These are phyloP conservation scores for Alternaria gaisen DNA, from an alignment of 2,329 filamentous ascomycete genomes.

Conservation along the genomic window DNA sequence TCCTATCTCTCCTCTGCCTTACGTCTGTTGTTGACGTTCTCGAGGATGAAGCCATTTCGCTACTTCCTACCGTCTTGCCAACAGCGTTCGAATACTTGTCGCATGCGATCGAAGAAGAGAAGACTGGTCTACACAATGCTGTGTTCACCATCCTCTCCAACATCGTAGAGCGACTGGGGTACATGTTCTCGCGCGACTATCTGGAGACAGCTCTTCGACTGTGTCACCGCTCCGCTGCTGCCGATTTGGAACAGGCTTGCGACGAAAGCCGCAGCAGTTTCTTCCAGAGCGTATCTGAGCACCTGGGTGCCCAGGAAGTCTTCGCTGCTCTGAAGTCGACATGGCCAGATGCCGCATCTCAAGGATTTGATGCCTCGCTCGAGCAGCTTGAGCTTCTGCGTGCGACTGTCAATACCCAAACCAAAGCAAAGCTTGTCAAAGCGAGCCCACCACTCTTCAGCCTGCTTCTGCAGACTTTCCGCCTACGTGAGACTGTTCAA, in stretches of 20 bases:
- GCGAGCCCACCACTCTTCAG: constrained; percentile 74
- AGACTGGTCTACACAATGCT: constrained; percentile 77
- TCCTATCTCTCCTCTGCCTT: constrained; percentile 88
- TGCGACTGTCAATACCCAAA: constrained; percentile 76
- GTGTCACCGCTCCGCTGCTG: constrained; percentile 75
- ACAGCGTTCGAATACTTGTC: constrained; percentile 76
- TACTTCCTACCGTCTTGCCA: constrained; percentile 79
- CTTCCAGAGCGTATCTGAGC: constrained; percentile 76
- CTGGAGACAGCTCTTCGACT: constrained; percentile 75
- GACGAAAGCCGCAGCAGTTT: constrained; percentile 73
- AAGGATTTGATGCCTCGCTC: constrained; percentile 65
- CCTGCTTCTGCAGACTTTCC: constrained; percentile 65
- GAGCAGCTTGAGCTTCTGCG: constrained; percentile 77
- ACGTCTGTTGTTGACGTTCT: constrained; percentile 90
- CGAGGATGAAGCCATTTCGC: constrained; percentile 82
- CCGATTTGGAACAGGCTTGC: constrained; percentile 68
- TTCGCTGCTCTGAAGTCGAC: constrained; percentile 77
- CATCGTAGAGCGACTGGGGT: constrained; percentile 83
- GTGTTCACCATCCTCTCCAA: constrained; percentile 81
- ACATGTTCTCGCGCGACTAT: constrained; percentile 82
- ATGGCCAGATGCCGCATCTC: constrained; percentile 70
- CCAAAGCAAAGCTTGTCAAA: constrained; percentile 81
- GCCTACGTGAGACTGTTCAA: constrained; percentile 64
- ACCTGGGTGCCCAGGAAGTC: constrained; percentile 78
- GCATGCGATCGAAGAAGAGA: constrained; percentile 65